phyloP scores from a whole-genome alignment of 2,329 filamentous ascomycete species.

The Rutstroemia sp. region DNA sequence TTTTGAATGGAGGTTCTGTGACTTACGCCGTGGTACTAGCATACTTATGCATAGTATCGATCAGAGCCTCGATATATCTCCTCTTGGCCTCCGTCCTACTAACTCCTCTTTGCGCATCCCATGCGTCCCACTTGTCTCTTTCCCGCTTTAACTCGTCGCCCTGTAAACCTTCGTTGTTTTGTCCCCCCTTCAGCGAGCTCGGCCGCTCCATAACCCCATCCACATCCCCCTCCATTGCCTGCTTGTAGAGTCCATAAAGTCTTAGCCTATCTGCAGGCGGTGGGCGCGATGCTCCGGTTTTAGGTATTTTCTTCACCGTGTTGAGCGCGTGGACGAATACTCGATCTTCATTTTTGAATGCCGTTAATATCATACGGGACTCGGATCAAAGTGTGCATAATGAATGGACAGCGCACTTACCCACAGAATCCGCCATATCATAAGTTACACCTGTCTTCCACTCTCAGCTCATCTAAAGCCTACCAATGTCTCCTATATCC shows the following conservation, averaged over 20 bases:
- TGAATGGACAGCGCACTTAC: conserved; percentile 28
- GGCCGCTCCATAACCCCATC: conserved; percentile 89
- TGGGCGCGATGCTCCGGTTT: conserved; percentile 83
- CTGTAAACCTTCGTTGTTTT: conserved; percentile 34
- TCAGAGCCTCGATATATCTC: conserved; percentile 85
- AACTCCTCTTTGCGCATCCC: conserved; percentile 80
- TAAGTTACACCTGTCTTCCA: conserved; percentile 6
- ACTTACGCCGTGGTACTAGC: conserved; percentile 71
- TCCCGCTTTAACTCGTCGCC: conserved; percentile 42
- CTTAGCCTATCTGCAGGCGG: conserved; percentile 78
- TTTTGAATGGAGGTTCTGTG: not conserved
- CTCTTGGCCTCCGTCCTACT: conserved; percentile 89
- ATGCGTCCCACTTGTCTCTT: conserved; percentile 81
- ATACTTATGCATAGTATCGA: conserved; percentile 95
- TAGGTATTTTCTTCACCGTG: conserved; percentile 95
- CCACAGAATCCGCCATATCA: conserved; percentile 47
- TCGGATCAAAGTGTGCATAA: not conserved
- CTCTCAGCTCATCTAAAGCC: conserved; percentile 6
- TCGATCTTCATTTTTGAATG: conserved; percentile 55
- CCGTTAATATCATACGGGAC: not conserved
- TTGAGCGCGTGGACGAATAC: conserved; percentile 99
- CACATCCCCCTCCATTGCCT: conserved; percentile 97
- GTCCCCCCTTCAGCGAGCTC: conserved; percentile 45
- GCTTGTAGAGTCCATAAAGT: conserved; percentile 97
- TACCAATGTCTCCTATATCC: not conserved